Conservation (phyloP, 2,329 filamentous ascomycete genomes). For the Spiromastix sp. region DNA sequence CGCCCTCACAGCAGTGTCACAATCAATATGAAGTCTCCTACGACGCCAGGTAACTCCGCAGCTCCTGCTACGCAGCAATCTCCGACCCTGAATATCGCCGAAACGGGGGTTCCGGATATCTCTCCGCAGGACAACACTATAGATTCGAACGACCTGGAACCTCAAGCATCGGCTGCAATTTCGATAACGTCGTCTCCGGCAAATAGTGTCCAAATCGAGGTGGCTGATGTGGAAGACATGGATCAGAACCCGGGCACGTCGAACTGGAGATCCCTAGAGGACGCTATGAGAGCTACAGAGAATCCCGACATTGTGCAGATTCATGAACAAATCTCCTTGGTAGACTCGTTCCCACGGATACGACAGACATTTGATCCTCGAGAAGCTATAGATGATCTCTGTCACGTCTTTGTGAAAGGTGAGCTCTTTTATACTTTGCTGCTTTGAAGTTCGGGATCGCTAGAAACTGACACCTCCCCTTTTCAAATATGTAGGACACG, state of each 20-base stretch:
- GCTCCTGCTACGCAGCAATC: constrained; percentile 11
- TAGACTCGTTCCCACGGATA: constrained; percentile 29
- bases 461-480: no score
- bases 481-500: constrained; percentile 16
- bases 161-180: constrained; percentile 21
- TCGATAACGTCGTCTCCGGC: constrained; percentile 35
- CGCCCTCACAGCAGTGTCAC: constrained; percentile 36
- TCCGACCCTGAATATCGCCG: neutral
- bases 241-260: constrained; percentile 36
- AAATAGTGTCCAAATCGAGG: constrained; percentile 39
- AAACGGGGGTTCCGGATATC: constrained; percentile 7
- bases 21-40: constrained; percentile 36
- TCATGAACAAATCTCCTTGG: constrained; percentile 21
- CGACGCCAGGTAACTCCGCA: constrained; percentile 11
- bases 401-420: constrained; percentile 29
- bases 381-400: constrained; percentile 25
- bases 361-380: constrained; percentile 16
- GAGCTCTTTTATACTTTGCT: constrained; percentile 6
- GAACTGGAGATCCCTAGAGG: constrained; percentile 32
- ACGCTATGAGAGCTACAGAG: constrained; percentile 21
- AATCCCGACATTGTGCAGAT: constrained; percentile 26
- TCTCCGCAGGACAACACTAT: constrained; percentile 7
- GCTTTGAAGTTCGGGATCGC: no score
- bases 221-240: constrained; percentile 40
- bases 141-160: constrained; percentile 1